Evolutionary conservation across 306 rosid species (phyloP).

Genomic region (Neltuma alba): DNA sequence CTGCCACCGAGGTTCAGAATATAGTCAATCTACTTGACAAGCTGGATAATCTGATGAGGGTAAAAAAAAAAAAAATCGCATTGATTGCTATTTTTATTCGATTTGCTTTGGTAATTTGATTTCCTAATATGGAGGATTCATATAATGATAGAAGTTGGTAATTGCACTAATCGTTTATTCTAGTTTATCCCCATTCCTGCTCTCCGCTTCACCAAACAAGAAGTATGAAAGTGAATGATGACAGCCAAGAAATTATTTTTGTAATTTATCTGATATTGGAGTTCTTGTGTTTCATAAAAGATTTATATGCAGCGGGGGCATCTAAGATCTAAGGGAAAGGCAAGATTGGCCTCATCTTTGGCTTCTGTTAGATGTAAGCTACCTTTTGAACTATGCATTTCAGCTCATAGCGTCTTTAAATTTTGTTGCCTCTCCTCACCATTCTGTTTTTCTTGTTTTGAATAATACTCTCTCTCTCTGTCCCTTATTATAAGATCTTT

Average conservation of each 20-base stretch:
- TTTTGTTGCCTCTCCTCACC: neutral
- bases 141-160: slow-evolving; percentile 18
- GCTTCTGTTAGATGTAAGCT: slow-evolving; percentile 60
- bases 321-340: slow-evolving; percentile 64
- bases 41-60: slow-evolving; percentile 75
- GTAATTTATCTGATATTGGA: neutral
- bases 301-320: slow-evolving; percentile 54
- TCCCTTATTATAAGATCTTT: too few relatives aligned
- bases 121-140: slow-evolving; percentile 28
- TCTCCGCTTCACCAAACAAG: slow-evolving; percentile 11
- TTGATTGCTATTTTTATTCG: slow-evolving; percentile 11
- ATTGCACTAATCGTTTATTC: slow-evolving; percentile 13
- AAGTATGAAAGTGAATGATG: neutral
- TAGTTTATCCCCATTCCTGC: slow-evolving; percentile 8
- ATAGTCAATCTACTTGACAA: slow-evolving; percentile 82
- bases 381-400: slow-evolving; percentile 32
- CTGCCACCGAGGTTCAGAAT: slow-evolving; percentile 77
- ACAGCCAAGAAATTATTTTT: neutral
- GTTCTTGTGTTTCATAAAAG: slow-evolving; percentile 28
- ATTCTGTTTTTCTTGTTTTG: neutral
- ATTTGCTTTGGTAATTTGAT: slow-evolving; percentile 2
- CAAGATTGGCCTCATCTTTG: slow-evolving; percentile 62
- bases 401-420: slow-evolving; percentile 18
- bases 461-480: too few relatives aligned
- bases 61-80: too few relatives aligned